A percentile compares a stretch with the other conserved stretches of the same genome.
These are phyloP conservation scores for Phytopythium cucurbitacearum DNA, from an alignment of 352 stramenopile species.

Conservation along the genomic window DNA sequence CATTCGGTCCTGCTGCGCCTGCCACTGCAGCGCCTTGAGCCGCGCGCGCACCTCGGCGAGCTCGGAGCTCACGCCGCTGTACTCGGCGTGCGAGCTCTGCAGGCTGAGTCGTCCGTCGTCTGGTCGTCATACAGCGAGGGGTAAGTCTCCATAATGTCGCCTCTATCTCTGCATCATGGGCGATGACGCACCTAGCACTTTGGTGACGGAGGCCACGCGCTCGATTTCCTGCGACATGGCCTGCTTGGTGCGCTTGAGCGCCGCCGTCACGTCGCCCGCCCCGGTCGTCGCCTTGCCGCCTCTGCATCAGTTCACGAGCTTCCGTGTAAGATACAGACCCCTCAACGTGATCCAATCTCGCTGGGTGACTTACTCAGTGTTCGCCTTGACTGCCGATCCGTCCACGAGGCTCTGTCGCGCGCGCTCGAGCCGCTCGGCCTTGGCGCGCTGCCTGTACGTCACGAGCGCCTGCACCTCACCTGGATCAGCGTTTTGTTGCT, in stretches of 20 bases:
- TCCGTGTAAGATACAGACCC: background rate
- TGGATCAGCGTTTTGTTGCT: background rate
- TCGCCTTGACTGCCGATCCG: slow-evolving; percentile 12
- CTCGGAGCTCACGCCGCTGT: slow-evolving; percentile 46
- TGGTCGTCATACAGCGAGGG: background rate
- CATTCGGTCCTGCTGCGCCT: slow-evolving; percentile 69
- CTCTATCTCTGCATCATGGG: background rate
- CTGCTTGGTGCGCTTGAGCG: slow-evolving; percentile 59
- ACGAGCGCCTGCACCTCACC: slow-evolving; percentile 33
- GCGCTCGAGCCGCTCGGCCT: slow-evolving; percentile 50
- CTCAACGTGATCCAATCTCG: background rate
- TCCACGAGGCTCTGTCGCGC: slow-evolving; percentile 40
- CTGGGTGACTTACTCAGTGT: background rate
- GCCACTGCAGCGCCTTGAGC: slow-evolving; percentile 67
- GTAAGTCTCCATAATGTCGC: background rate
- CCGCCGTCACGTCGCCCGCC: slow-evolving; percentile 49
- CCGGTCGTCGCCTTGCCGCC: slow-evolving; percentile 9
- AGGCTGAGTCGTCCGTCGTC: slow-evolving; percentile 59
- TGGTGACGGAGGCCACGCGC: slow-evolving; percentile 53
- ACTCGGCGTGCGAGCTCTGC: slow-evolving; percentile 60
- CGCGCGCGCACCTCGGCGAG: slow-evolving; percentile 50
- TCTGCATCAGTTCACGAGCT: background rate
- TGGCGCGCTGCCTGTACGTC: slow-evolving; percentile 57
- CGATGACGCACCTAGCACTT: slow-evolving; percentile 41
- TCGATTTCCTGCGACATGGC: slow-evolving; percentile 75